Percentiles rank a stretch among this genome's conserved stretches.
Evolutionary conservation across 1,284 basidiomycete genomes (phyloP).

Genomic region (Boletellus deceptivus): DNA sequence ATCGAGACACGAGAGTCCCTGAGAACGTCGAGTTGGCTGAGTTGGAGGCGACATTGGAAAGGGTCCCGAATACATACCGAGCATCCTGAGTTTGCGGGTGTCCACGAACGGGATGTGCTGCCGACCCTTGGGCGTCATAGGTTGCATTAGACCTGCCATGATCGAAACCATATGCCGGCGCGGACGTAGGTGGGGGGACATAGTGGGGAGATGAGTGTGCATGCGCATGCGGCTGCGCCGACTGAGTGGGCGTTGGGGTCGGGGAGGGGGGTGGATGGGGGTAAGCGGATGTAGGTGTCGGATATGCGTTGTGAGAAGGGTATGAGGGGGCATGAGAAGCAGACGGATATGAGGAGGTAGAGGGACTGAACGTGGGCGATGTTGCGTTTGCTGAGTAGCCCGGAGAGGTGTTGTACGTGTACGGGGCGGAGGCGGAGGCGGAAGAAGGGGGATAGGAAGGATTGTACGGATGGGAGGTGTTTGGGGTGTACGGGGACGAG

Average conservation of each 20-base stretch:
- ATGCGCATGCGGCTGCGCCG: constrained; percentile 17
- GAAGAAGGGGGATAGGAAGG: constrained; percentile 18
- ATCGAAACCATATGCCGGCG: constrained; percentile 22
- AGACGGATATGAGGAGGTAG: constrained; percentile 21
- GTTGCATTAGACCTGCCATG: constrained; percentile 18
- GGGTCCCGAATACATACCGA: constrained; percentile 20
- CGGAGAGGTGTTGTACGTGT: constrained; percentile 25
- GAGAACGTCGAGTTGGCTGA: constrained; percentile 12
- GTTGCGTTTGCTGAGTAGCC: constrained; percentile 18
- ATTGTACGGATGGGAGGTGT: constrained; percentile 18
- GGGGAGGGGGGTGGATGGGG: constrained; percentile 30
- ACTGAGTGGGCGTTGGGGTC: constrained; percentile 30
- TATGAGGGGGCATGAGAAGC: constrained; percentile 15
- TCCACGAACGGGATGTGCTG: constrained; percentile 14
- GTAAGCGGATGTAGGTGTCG: constrained; percentile 29
- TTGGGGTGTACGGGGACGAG: constrained; percentile 23
- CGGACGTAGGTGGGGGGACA: constrained; percentile 21
- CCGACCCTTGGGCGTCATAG: constrained; percentile 18
- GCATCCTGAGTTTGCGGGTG: constrained; percentile 24
- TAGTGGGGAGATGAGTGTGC: constrained; percentile 25
- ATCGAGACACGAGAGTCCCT: constrained; percentile 25
- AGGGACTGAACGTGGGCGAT: constrained; percentile 26
- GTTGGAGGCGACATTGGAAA: neutral
- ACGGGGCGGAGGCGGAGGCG: constrained; percentile 16
- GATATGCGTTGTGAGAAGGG: constrained; percentile 23